Evolutionary conservation across 1,284 basidiomycete species (phyloP).

Genomic region (Calocybe gambosa): DNA sequence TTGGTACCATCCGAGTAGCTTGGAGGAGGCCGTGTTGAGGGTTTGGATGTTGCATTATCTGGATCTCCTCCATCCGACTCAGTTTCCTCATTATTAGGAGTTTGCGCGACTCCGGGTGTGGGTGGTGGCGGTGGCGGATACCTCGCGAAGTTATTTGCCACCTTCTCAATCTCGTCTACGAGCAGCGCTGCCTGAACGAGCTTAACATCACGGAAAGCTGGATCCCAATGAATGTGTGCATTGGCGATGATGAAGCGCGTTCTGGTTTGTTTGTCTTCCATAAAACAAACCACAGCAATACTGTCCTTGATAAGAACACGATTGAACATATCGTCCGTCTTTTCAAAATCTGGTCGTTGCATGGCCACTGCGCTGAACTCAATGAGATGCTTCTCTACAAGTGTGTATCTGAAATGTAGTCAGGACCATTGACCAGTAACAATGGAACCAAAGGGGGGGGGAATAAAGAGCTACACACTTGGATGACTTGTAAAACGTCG

Average conservation of each 20-base stretch:
- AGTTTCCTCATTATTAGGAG: constrained; percentile 11
- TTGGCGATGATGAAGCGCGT: constrained; percentile 88
- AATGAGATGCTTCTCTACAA: constrained; percentile 92
- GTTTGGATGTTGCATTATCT: constrained; percentile 25
- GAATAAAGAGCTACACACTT: constrained; percentile 53
- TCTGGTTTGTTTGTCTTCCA: constrained; percentile 86
- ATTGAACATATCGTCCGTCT: constrained; percentile 99
- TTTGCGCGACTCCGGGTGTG: constrained; percentile 12
- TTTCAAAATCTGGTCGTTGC: constrained; percentile 93
- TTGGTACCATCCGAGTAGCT: constrained; percentile 77
- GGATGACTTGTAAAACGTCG: constrained; percentile 89
- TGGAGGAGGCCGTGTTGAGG: constrained; percentile 47
- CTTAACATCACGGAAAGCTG: constrained; percentile 93
- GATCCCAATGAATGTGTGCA: constrained; percentile 93
- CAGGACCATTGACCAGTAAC: constrained; percentile 1
- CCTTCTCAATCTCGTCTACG: constrained; percentile 90
- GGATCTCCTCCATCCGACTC: constrained; percentile 10
- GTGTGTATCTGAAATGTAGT: constrained; percentile 59
- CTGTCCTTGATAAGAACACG: constrained; percentile 95
- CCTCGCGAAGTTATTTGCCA: constrained; percentile 78
- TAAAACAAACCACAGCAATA: constrained; percentile 82
- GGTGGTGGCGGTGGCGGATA: constrained; percentile 64
- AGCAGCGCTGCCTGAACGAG: constrained; percentile 92
- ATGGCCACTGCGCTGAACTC: constrained; percentile 95
- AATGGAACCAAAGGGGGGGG: background rate